Base-by-base conservation (phyloP, 2,329 filamentous ascomycete species). In the Cercospora sesami region DNA sequence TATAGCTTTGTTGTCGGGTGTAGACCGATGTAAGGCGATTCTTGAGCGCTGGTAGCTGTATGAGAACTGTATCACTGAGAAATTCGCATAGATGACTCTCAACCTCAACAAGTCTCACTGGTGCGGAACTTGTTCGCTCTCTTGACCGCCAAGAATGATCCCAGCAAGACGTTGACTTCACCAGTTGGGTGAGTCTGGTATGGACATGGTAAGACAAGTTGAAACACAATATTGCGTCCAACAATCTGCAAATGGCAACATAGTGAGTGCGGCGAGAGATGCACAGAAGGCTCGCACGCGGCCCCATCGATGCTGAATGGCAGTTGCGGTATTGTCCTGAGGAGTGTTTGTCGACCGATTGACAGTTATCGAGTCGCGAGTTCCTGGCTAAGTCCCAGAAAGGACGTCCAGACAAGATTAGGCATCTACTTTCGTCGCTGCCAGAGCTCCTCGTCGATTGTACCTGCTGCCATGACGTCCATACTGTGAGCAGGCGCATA, bases 131-230 rank as follows among this genome's bases (percentile, higher is more conserved):
- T 23, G 1, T 21, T 30, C 28, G 30, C 55, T 21, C 55, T 12
- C 26, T 31, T 31, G 55, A 59, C 18, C 30, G 55, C 55, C 28
- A 59, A 59, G 55, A 59, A 59, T 59, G 55, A 59, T 59, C 55
- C 55, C 28, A 30, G 55, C 18, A 59, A 33, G 28, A 23, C 28
- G 18, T 59, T 12, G 30, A 59, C 55, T 36, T 36, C 55, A 59
- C n/a, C 55, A 14, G 18, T 33, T 5, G 28, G 2, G 14, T 14
- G 28, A 26, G 4, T 14, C 10, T 7, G 48, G 1, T 28, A 6
- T 16, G 23, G 48, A 53, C 48, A 16, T 53, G 21, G 48, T 14
- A 16, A 16, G 48, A 53, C 48, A n/a, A n/a, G n/a, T n/a, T n/a
- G n/a, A n/a, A n/a, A n/a, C n/a, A n/a, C n/a, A n/a, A n/a, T n/a